Percentiles rank a stretch among this genome's conserved stretches.
Evolutionary conservation across 225 moss, liverwort and hornwort genomes (phyloP).

Genomic region (Polytrichum commune): DNA sequence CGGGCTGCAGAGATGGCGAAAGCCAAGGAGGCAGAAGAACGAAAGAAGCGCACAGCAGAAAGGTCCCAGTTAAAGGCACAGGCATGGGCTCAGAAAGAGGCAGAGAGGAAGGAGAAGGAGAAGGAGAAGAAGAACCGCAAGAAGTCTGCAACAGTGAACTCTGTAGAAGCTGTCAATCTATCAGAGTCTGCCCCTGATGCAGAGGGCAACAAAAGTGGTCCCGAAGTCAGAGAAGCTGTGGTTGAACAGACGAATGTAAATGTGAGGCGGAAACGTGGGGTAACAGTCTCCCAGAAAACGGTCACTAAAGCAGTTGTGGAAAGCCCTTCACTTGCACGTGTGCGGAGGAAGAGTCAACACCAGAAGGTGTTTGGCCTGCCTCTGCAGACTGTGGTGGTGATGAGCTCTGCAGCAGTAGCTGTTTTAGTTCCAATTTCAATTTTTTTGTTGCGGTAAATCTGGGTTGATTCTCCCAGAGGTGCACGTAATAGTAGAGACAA

Average conservation of each 20-base stretch:
- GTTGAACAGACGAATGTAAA: slow-evolving; percentile 21
- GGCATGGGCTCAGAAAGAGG: slow-evolving; percentile 71
- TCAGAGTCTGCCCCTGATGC: slow-evolving; percentile 8
- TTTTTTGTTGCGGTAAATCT: slow-evolving; percentile 4
- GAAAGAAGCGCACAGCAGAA: slow-evolving; percentile 64
- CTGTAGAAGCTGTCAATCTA: slow-evolving; percentile 13
- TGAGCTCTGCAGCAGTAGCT: slow-evolving; percentile 14
- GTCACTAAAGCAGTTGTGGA: slow-evolving; percentile 19
- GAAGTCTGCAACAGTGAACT: slow-evolving; percentile 33
- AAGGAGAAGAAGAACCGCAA: slow-evolving; percentile 69
- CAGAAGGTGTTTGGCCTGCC: slow-evolving; percentile 33
- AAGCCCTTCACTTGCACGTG: too few relatives aligned
- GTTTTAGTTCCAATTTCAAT: slow-evolving; percentile 13
- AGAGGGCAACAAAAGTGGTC: slow-evolving; percentile 20
- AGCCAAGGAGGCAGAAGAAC: slow-evolving; percentile 80
- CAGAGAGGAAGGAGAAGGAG: slow-evolving; percentile 73
- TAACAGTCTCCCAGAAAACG: slow-evolving; percentile 17
- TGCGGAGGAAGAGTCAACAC: too few relatives aligned
- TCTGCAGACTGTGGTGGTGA: slow-evolving; percentile 34
- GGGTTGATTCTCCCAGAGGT: too few relatives aligned
- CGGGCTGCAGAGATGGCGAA: slow-evolving; percentile 72
- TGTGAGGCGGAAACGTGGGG: slow-evolving; percentile 19
- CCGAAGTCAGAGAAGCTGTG: slow-evolving; percentile 13
- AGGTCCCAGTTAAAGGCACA: slow-evolving; percentile 62
- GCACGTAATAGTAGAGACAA: too few relatives aligned